Evolutionary conservation across 192 early-diverging fungal species (phyloP), one percentile per base, ranked within the genome.

Genomic region (Coemansia sp.): DNA sequence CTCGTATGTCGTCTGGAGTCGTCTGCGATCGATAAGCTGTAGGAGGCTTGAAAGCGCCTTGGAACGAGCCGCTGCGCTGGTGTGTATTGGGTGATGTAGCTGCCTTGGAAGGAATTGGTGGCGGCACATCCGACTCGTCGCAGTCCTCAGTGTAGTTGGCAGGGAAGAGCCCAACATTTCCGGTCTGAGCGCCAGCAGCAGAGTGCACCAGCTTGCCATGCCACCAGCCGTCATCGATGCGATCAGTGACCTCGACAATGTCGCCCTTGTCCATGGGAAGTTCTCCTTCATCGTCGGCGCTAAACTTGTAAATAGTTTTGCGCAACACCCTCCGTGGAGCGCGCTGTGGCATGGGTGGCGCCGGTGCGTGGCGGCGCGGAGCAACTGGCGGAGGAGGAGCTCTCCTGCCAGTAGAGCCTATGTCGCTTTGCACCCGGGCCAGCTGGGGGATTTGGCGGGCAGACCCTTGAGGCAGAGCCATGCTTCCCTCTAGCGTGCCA

Each of bases 201-300:
- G 86, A 82, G 75, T 94, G 90, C n/a, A 86, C 76, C 11, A 94
- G 70, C 78, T 92, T 90, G 29, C 97, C 97, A 36, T 90, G 84
- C 95, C 96, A 97, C 97, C 97, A 99, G 0, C 96, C 96, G 66
- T 95, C 93, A 62, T 97, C 94, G 43, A 97, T 90, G 73, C 93
- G 93, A 52, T 92, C 90, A 3, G 89, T 85, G 1, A 99, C 92
- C 31, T 89, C 88, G 67, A 99, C 91, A 61, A 97, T 87, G 67
- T 99, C 96, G 4, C 94, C 96, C 65, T 88, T 90, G 18, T 88
- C 85, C 38, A 99, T 87, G 54, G 90, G 73, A 20, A 98, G 86
- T 72, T 98, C 97, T 24, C 91, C 92, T 16, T 87, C 84, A 20
- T 87, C 91, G 67, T 90, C 90, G 12, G 90, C 93, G 67, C 92